Evolutionary conservation across 345 rosid genomes (phyloP).

Genomic region (Theobroma cacao): DNA sequence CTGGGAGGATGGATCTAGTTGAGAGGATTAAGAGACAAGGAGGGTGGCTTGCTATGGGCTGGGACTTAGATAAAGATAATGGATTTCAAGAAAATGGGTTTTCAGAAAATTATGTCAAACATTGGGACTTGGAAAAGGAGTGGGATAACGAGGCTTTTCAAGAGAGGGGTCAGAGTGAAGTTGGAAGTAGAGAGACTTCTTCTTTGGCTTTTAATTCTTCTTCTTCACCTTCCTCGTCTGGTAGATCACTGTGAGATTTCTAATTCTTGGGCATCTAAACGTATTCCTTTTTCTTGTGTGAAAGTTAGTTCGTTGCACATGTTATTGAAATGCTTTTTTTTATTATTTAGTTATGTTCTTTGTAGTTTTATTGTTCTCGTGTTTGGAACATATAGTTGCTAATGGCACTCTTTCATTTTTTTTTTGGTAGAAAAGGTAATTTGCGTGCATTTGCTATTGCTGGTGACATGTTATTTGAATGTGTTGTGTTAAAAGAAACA

Average conservation of each 20-base stretch:
- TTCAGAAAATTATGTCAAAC: conserved; percentile 6
- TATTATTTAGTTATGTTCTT: neutral
- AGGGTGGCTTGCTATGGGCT: conserved; percentile 90
- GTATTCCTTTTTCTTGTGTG: neutral
- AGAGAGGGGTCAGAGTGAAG: conserved; percentile 17
- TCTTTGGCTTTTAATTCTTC: conserved; percentile 22
- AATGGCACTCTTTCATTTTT: neutral
- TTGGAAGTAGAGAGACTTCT: conserved; percentile 24
- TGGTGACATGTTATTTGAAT: neutral
- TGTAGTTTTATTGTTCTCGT: conserved; percentile 2
- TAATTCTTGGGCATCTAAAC: conserved; percentile 10
- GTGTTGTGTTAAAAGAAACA: neutral
- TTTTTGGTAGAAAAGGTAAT: neutral
- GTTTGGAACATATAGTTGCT: neutral
- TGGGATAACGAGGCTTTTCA: conserved; percentile 11
- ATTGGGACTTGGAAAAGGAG: conserved; percentile 29
- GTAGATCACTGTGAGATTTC: conserved; percentile 60
- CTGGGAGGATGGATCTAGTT: conserved; percentile 77
- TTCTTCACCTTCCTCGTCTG: conserved; percentile 41
- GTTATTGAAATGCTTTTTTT: neutral
- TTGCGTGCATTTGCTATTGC: neutral
- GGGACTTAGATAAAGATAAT: conserved; percentile 50
- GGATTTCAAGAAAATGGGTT: conserved; percentile 12
- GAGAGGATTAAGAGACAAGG: conserved; percentile 57
- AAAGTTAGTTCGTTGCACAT: neutral